Percentiles rank a stretch among this genome's conserved stretches.
Conservation (phyloP, 805 yeast genomes). For the Candida insectalens region DNA sequence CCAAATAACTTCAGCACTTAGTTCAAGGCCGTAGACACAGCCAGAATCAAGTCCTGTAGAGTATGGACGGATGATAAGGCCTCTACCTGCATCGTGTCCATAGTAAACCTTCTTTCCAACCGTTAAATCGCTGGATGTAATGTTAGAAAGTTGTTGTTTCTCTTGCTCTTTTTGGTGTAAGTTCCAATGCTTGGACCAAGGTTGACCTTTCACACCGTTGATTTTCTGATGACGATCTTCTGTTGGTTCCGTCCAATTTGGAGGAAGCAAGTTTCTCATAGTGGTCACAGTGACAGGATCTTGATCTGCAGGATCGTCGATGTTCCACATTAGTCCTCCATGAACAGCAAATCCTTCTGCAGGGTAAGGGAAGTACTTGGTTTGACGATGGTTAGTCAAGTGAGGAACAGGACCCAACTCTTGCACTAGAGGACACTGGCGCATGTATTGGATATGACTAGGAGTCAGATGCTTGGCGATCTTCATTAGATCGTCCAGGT, state of each 20-base stretch:
- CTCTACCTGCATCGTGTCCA: slow-evolving; percentile 84
- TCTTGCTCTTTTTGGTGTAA: slow-evolving; percentile 11
- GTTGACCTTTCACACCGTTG: slow-evolving; percentile 18
- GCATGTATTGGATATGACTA: slow-evolving; percentile 50
- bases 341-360: slow-evolving; percentile 58
- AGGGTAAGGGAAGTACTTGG: slow-evolving; percentile 13
- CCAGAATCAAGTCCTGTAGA: slow-evolving; percentile 78
- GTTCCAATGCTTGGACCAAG: slow-evolving; percentile 27
- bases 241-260: slow-evolving; percentile 49
- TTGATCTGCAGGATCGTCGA: slow-evolving; percentile 41
- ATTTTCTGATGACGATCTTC: slow-evolving; percentile 27
- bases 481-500: slow-evolving; percentile 27
- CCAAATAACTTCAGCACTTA: slow-evolving; percentile 54
- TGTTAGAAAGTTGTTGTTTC: slow-evolving; percentile 3
- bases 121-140: slow-evolving; percentile 7
- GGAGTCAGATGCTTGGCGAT: slow-evolving; percentile 48
- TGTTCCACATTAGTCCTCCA: slow-evolving; percentile 71
- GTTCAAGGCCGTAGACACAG: slow-evolving; percentile 65
- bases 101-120: slow-evolving; percentile 46
- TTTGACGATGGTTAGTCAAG: slow-evolving; percentile 19
- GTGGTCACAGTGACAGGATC: slow-evolving; percentile 54
- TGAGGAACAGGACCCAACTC: slow-evolving; percentile 52
- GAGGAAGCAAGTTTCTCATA: slow-evolving; percentile 60
- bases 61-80: slow-evolving; percentile 53
- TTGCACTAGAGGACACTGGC: slow-evolving; percentile 55